Evolutionary conservation across 2,329 filamentous ascomycete genomes (phyloP), one percentile per base, ranked within the genome.

Genomic region (Alternaria novae-zelandiae): DNA sequence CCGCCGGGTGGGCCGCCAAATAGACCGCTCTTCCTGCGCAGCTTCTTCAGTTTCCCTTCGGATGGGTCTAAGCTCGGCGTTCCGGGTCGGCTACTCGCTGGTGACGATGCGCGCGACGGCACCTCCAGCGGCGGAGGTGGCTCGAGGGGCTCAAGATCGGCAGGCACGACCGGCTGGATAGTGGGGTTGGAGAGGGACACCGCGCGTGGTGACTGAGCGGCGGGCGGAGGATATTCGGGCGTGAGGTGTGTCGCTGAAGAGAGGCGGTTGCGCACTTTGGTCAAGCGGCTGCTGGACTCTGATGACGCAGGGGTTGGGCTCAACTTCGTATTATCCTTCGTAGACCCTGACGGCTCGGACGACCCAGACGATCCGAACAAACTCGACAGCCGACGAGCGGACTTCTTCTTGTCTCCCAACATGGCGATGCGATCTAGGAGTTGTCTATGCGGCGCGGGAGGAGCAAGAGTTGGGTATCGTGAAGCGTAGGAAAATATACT

Each of bases 1-100:
- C 49, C 49, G 15, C 28, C 28, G 11, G 66, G 47, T 56, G 68
- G 50, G 30, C 71, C 66, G 9, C 74, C 74, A 64, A 80, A 79
- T 11, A 81, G 57, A 25, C 66, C 74, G 60, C 77, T 80, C 59
- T 71, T 78, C 57, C 79, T 70, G 66, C 75, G 74, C 54, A 75
- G 64, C 62, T 79, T 80, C 69, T 76, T 78, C 46, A 72, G 53
- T 17, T 68, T 71, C 0, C 66, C 66, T 32, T 74, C 74, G 13
- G 64, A 64, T 13, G 61, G 43, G 10, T 72, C 70, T n/a, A 57
- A 41, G 44, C 55, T 64, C 15, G 73, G 66, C 32, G 69, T 76
- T 2, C 64, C 59, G 15, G 75, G 71, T 9, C 75, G 72, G 59
- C 72, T 74, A 36, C 67, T 70, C 59, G 58, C 63, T 4, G 77